Base-by-base conservation (phyloP, 129 eudicot genomes). In the Saposhnikovia divaricata region DNA sequence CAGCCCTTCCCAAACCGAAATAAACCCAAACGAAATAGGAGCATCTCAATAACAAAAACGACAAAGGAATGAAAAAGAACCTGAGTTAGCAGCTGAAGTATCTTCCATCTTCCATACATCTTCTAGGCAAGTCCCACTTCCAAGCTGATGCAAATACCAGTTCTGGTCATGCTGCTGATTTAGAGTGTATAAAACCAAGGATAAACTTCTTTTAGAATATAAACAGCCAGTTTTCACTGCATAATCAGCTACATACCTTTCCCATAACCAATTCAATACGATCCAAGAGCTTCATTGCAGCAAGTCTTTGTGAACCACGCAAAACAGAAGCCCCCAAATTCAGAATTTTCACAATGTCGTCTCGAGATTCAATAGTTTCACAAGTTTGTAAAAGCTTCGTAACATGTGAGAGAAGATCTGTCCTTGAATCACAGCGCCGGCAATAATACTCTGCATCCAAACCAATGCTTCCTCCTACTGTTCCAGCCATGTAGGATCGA, bases 401-500 rank as follows among this genome's bases (percentile, higher is more conserved):
- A 51, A 92, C 90, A 86, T 87, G 90, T 15, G 87, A 80, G 78
- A 88, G 80, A 80, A 95, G 84, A 79, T 95, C 97, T 6, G 97
- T 89, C 81, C 88, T 90, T 15, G 94, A 76, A 85, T 92, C 98
- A 85, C 98, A 95, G 38, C 94, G 89, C 8, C 96, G 87, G 77
- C 98, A 95, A 76, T 89, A 92, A 83, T 94, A 94, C 84, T 94
- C 96, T 12, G 92, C 91, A 83, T 94, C 96, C 80, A 94, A 83
- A 66, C 88, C 88, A 61, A 92, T 89, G 78, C 87, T 85, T 38
- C 97, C 98, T 83, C 91, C 91, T 28, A 90, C 92, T 12, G 94
- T 86, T 40, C 97, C 98, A 82, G 97, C 97, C 97, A 95, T 78
- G 87, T 87, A 92, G 59, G 94, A 90, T 40, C 93, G 87, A 40